Evolutionary conservation across 768 basidiomycete species (phyloP), one percentile per base, ranked within the genome.

Genomic region (Saitozyma podzolica): DNA sequence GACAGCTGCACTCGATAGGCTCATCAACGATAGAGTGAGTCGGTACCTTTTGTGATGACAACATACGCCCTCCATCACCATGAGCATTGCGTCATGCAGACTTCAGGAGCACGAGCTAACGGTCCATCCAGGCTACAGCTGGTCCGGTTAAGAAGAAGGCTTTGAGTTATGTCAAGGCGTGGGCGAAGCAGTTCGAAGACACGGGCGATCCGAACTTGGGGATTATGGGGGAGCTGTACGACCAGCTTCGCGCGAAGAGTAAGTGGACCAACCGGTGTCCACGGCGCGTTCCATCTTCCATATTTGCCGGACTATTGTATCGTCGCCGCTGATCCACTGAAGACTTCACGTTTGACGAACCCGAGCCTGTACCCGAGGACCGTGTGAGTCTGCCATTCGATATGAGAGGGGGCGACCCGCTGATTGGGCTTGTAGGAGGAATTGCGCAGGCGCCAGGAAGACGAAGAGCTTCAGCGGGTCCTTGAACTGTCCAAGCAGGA

Each of bases 401-500:
- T 40, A 2, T 9, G 9, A 37, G 13, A 47, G 10, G 49, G 8
- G 2, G 56, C 58, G 61, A 52, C 51, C 42, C 47, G 60, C 61
- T 17, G 54, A 64, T 54, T 29, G n/a, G 14, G 50, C 43, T 9
- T 48, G 13, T 56, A 74, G 13, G 90, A 91, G 64, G 91, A 92
- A 64, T 91, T 90, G 11, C 85, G 86, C 49, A 85, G 90, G 11
- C 83, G 91, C 11, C 85, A 85, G 62, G 95, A 98, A 75, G 95
- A 97, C 72, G 95, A 95, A 73, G 95, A 98, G 68, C 86, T 98
- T 2, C 90, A 92, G 73, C 86, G 92, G 6, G 95, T 88, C 0
- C 83, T 98, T 37, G 93, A 95, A 74, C 87, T 96, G 81, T 91
- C 89, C n/a, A 88, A 92, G 81, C 87, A 88, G 58, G 93, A 97